These are phyloP conservation scores for Dendrobium chrysotoxum DNA, from an alignment of 106 monocot species.

Conservation along the genomic window DNA sequence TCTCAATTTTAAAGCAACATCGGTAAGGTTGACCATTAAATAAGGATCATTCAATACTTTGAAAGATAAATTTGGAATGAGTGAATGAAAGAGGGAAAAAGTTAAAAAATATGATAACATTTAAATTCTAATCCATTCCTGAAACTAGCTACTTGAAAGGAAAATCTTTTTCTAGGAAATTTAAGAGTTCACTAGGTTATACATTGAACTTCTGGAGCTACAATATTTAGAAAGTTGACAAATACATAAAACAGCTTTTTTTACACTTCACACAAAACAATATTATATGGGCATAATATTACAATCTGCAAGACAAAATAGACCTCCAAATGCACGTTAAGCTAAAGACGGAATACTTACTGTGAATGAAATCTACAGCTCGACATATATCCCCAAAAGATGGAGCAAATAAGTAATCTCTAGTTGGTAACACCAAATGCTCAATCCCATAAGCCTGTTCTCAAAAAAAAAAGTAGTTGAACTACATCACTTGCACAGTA, in stretches of 20 bases:
- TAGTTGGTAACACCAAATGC: conserved; percentile 84
- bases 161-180: not conserved
- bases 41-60: not conserved
- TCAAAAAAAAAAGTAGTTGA: conserved; percentile 1
- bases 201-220: not conserved
- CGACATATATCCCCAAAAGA: conserved; percentile 61
- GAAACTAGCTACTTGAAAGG: not conserved
- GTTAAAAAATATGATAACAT: not conserved
- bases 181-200: not conserved
- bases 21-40: not conserved
- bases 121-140: not conserved
- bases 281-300: not conserved
- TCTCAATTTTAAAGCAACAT: not conserved
- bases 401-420: conserved; percentile 95
- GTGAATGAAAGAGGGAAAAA: not conserved
- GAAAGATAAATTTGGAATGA: not conserved
- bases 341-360: conserved; percentile 28
- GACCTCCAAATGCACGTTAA: not conserved
- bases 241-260: not conserved
- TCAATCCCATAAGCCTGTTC: conserved; percentile 77
- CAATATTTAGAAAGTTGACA: not conserved
- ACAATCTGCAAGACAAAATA: not conserved
- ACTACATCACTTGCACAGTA: not conserved
- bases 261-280: not conserved
- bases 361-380: conserved; percentile 85